Evolutionary conservation across 345 rosid species (phyloP).

Genomic region (Luvunga scandens): DNA sequence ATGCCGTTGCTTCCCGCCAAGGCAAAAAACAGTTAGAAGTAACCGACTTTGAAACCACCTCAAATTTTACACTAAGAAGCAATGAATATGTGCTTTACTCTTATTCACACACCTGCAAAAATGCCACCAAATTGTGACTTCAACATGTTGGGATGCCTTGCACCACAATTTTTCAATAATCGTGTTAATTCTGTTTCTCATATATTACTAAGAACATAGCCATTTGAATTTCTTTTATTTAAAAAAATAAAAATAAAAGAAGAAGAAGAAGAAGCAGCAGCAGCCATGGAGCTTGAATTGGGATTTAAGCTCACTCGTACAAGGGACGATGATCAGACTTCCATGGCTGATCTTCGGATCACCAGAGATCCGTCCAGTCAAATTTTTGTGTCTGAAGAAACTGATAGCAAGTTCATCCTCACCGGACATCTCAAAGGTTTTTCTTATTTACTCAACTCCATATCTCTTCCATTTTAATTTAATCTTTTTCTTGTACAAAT

Average conservation of each 20-base stretch:
- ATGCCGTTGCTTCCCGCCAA: slow-evolving; percentile 20
- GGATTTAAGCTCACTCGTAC: slow-evolving; percentile 70
- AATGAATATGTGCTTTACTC: slow-evolving; percentile 59
- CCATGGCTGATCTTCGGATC: slow-evolving; percentile 45
- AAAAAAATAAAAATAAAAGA: too few relatives aligned
- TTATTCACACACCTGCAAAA: slow-evolving; percentile 5
- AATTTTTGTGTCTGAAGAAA: slow-evolving; percentile 67
- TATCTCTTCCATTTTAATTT: not conserved
- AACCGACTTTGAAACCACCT: slow-evolving; percentile 18
- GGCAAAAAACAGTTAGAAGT: not conserved
- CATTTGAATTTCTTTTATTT: not conserved
- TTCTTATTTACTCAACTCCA: not conserved
- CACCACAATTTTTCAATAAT: not conserved
- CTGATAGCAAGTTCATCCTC: slow-evolving; percentile 62
- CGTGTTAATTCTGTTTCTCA: not conserved
- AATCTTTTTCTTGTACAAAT: not conserved
- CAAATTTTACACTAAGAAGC: slow-evolving; percentile 27
- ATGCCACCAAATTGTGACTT: not conserved
- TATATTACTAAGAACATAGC: not conserved
- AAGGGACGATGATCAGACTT: slow-evolving; percentile 60
- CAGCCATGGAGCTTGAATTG: slow-evolving; percentile 74
- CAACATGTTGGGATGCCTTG: not conserved
- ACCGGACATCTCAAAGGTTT: slow-evolving; percentile 70
- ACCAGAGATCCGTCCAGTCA: slow-evolving; percentile 53
- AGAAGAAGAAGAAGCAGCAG: not conserved